A percentile compares a stretch with the other conserved stretches of the same genome.
Evolutionary conservation across 2,329 filamentous ascomycete genomes (phyloP).

Genomic region (Clarireedia homoeocarpa): DNA sequence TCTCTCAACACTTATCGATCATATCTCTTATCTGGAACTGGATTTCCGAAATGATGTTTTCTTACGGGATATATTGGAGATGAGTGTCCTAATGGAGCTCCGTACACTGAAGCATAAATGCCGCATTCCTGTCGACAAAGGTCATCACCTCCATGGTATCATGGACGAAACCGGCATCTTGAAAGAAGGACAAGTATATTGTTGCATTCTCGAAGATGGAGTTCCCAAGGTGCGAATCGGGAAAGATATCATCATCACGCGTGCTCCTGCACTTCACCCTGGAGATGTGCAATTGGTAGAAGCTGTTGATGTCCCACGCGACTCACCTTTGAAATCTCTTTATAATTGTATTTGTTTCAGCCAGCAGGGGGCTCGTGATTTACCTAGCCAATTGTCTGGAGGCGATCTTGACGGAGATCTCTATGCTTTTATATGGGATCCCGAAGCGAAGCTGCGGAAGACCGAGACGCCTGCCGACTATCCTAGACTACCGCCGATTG

Average conservation of each 20-base stretch:
- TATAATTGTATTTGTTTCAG: slow-evolving; percentile 76
- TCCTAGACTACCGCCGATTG: slow-evolving; percentile 44
- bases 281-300: slow-evolving; percentile 66
- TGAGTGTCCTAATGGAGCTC: slow-evolving; percentile 61
- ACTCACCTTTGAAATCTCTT: slow-evolving; percentile 53
- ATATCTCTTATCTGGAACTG: slow-evolving; percentile 49
- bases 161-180: slow-evolving; percentile 74
- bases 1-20: slow-evolving; percentile 53
- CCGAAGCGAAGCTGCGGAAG: slow-evolving; percentile 35
- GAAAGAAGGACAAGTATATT: slow-evolving; percentile 59
- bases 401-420: slow-evolving; percentile 81
- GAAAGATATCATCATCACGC: slow-evolving; percentile 49
- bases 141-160: slow-evolving; percentile 71
- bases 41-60: slow-evolving; percentile 63
- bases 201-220: slow-evolving; percentile 40
- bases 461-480: slow-evolving; percentile 62
- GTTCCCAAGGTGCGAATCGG: slow-evolving; percentile 13
- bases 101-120: slow-evolving; percentile 71
- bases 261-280: slow-evolving; percentile 75
- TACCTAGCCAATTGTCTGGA: slow-evolving; percentile 71
- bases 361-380: slow-evolving; percentile 58
- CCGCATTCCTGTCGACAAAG: slow-evolving; percentile 62
- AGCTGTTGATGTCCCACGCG: slow-evolving; percentile 51
- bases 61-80: slow-evolving; percentile 61
- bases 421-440: slow-evolving; percentile 73